These are phyloP conservation scores for Butyriboletus loyo DNA, from an alignment of 768 basidiomycete genomes.

Conservation along the genomic window DNA sequence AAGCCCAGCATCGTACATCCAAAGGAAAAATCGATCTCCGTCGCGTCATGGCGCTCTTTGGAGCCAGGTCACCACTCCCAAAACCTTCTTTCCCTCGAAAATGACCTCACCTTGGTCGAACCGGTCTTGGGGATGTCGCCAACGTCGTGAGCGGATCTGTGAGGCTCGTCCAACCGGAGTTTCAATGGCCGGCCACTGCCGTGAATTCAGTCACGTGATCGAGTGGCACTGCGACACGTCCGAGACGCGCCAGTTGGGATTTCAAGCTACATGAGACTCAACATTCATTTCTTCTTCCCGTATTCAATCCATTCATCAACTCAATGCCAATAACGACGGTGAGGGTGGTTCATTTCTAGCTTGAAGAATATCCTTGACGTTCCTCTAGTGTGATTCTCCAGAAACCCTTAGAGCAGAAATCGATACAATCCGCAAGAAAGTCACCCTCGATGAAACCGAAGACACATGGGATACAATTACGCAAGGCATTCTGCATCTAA, in stretches of 20 bases:
- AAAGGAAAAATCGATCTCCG: constrained; percentile 3
- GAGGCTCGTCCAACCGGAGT: constrained; percentile 18
- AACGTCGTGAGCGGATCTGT: constrained; percentile 10
- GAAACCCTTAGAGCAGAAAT: constrained; percentile 38
- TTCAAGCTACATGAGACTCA: constrained; percentile 16
- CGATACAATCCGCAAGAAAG: constrained; percentile 39
- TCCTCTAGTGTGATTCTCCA: constrained; percentile 31
- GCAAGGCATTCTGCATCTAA: constrained; percentile 45
- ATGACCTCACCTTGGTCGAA: constrained; percentile 27
- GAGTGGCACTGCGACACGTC: constrained; percentile 17
- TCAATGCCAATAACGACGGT: constrained; percentile 33
- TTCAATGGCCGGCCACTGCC: constrained; percentile 24
- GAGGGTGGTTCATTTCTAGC: not conserved
- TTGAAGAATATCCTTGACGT: not conserved
- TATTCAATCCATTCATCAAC: not conserved
- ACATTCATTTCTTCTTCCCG: not conserved
- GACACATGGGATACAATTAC: constrained; percentile 76
- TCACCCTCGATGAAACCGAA: constrained; percentile 62
- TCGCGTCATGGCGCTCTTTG: not conserved
- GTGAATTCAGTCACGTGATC: constrained; percentile 23
- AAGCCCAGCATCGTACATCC: constrained; percentile 18
- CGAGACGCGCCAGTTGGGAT: constrained; percentile 21
- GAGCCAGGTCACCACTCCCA: not conserved
- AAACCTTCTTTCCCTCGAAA: not conserved
- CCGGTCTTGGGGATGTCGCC: constrained; percentile 16